Conservation (phyloP, 768 basidiomycete genomes). For the Amanita jacksonii region DNA sequence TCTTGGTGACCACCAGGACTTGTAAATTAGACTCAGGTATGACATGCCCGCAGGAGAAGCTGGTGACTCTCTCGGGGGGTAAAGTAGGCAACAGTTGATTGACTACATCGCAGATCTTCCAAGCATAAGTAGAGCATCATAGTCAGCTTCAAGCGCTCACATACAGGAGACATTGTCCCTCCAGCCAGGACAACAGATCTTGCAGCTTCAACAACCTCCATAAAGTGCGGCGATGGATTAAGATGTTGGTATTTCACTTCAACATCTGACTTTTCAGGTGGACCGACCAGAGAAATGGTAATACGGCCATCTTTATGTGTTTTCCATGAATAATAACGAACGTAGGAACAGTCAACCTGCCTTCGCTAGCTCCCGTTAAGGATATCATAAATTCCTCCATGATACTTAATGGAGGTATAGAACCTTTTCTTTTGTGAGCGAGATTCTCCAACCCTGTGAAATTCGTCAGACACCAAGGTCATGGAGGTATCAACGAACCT, state of each 20-base stretch:
- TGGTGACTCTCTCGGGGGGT: slow-evolving; percentile 50
- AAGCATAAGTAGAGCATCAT: not conserved
- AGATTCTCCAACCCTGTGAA: not conserved
- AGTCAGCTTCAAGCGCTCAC: slow-evolving; percentile 10
- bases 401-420: slow-evolving; percentile 67
- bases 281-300: slow-evolving; percentile 40
- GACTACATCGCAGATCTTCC: slow-evolving; percentile 79
- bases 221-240: slow-evolving; percentile 83
- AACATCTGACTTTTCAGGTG: slow-evolving; percentile 32
- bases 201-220: slow-evolving; percentile 73
- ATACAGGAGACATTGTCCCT: slow-evolving; percentile 97
- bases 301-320: slow-evolving; percentile 61
- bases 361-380: slow-evolving; percentile 70
- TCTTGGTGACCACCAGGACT: slow-evolving; percentile 62
- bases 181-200: slow-evolving; percentile 87
- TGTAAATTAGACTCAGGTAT: slow-evolving; percentile 74
- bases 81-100: slow-evolving; percentile 71
- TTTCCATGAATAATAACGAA: not conserved
- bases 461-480: too few species aligned
- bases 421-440: slow-evolving; percentile 22
- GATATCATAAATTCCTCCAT: slow-evolving; percentile 75
- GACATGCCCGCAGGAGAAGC: slow-evolving; percentile 89
- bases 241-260: slow-evolving; percentile 87
- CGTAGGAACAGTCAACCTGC: slow-evolving; percentile 23
- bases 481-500: slow-evolving; percentile 17